Evolutionary conservation across 1,284 basidiomycete genomes (phyloP).

Genomic region (Papiliotrema laurentii): DNA sequence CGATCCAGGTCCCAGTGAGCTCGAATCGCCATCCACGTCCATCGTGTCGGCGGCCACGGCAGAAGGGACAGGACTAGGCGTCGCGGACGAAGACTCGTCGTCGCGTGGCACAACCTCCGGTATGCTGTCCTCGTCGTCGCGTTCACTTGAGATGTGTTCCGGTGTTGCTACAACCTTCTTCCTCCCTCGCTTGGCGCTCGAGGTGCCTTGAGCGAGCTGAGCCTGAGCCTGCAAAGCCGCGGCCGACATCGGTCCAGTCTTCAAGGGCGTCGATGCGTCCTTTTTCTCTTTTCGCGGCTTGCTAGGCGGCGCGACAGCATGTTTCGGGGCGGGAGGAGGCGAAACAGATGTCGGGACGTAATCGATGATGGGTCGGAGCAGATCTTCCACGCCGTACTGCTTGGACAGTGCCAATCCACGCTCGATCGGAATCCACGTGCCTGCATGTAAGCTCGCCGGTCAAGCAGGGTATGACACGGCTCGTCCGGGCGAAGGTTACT

Average conservation of each 20-base stretch:
- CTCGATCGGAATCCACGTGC: conserved; percentile 98
- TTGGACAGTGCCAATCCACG: conserved; percentile 79
- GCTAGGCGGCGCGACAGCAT: conserved; percentile 66
- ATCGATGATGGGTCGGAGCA: conserved; percentile 92
- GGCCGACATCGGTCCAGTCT: conserved; percentile 29
- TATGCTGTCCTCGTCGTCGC: conserved; percentile 62
- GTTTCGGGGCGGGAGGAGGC: conserved; percentile 94
- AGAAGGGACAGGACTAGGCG: conserved; percentile 74
- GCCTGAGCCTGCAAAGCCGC: conserved; percentile 33
- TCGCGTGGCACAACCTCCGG: conserved; percentile 73
- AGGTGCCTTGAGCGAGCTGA: conserved; percentile 13
- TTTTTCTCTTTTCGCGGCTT: conserved; percentile 49
- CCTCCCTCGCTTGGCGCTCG: conserved; percentile 12
- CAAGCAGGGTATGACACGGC: neutral
- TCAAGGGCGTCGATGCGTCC: conserved; percentile 19
- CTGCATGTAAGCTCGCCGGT: conserved; percentile 50
- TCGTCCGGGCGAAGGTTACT: too few species aligned
- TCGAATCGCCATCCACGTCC: conserved; percentile 14
- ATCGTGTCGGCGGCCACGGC: conserved; percentile 18
- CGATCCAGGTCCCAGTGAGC: conserved; percentile 12
- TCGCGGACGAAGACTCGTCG: conserved; percentile 77
- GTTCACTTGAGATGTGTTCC: conserved; percentile 5
- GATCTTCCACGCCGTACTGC: conserved; percentile 86
- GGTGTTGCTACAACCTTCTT: conserved; percentile 13
- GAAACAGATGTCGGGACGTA: conserved; percentile 87